Conservation (phyloP, 257 asterid species). For the Solanum ossicruentum region DNA sequence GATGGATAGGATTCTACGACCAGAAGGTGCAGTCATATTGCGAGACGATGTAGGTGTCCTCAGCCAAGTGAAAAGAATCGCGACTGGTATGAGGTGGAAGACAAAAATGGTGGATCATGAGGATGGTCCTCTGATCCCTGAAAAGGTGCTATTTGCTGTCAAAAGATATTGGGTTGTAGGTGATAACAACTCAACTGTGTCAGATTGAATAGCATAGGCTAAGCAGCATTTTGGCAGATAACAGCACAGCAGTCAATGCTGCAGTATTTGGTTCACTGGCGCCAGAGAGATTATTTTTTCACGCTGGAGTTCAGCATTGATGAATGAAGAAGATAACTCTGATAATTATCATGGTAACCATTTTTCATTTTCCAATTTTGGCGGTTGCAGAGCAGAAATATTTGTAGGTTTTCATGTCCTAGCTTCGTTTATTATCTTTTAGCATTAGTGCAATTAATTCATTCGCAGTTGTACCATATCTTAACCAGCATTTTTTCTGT, state of each 20-base stretch:
- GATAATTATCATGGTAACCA: neutral
- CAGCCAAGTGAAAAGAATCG: constrained; percentile 15
- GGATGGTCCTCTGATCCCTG: constrained; percentile 25
- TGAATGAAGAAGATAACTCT: neutral
- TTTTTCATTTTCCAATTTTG: neutral
- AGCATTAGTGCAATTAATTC: neutral
- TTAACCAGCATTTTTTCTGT: neutral
- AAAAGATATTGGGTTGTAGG: constrained; percentile 26
- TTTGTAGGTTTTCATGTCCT: neutral
- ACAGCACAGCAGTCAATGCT: neutral
- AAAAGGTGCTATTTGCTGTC: constrained; percentile 26
- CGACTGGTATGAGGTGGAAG: constrained; percentile 32
- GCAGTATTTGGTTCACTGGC: neutral
- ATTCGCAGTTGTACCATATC: neutral
- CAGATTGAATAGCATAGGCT: neutral
- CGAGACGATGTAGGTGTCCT: constrained; percentile 24
- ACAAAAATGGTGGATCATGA: constrained; percentile 25
- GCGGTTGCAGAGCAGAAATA: neutral
- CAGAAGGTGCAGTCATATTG: constrained; percentile 35
- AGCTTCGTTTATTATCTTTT: neutral
- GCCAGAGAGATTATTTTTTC: neutral
- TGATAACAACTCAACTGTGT: constrained; percentile 4
- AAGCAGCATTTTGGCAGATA: neutral
- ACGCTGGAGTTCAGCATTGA: neutral
- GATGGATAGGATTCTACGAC: constrained; percentile 30